Percentiles rank a stretch among this genome's conserved stretches.
Conservation (phyloP, 2,329 filamentous ascomycete genomes). For the Akanthomyces muscarius region DNA sequence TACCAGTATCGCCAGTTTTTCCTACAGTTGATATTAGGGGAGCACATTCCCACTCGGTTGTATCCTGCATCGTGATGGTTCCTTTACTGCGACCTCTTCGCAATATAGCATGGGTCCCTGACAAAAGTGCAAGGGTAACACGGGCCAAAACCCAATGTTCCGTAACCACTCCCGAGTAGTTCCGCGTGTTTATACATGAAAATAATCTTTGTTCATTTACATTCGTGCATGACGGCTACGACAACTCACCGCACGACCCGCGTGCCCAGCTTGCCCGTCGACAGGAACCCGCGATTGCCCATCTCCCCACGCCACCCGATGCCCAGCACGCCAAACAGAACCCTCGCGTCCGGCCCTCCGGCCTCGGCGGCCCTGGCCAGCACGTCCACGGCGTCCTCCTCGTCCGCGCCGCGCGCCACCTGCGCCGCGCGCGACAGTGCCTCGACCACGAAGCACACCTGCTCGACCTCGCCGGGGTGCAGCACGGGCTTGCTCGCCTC, state of each 20-base stretch:
- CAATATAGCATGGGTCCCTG: too few relatives aligned
- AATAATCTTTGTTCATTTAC: too few relatives aligned
- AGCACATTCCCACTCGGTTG: too few relatives aligned
- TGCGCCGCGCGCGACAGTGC: slow-evolving; percentile 18
- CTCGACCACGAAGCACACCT: slow-evolving; percentile 61
- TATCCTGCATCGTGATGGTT: too few relatives aligned
- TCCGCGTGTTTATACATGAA: too few relatives aligned
- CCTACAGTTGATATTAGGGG: too few relatives aligned
- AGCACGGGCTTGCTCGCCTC: slow-evolving; percentile 46
- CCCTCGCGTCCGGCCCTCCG: slow-evolving; percentile 44
- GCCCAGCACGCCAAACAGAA: slow-evolving; percentile 74
- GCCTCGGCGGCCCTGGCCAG: slow-evolving; percentile 34
- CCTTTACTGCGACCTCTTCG: too few relatives aligned
- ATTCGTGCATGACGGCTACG: too few relatives aligned
- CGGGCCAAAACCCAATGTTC: too few relatives aligned
- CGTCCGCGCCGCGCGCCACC: neutral
- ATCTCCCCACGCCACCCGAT: slow-evolving; percentile 88
- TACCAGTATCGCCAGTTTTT: too few relatives aligned
- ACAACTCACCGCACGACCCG: slow-evolving; percentile 33
- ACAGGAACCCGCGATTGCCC: slow-evolving; percentile 83
- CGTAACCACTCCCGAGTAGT: too few relatives aligned
- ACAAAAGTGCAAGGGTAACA: too few relatives aligned
- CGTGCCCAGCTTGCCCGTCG: slow-evolving; percentile 74
- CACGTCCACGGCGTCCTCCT: slow-evolving; percentile 26
- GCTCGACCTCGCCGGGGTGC: slow-evolving; percentile 60